Base-by-base conservation (phyloP, 208 protist genomes). In the Crithidia bombi region DNA sequence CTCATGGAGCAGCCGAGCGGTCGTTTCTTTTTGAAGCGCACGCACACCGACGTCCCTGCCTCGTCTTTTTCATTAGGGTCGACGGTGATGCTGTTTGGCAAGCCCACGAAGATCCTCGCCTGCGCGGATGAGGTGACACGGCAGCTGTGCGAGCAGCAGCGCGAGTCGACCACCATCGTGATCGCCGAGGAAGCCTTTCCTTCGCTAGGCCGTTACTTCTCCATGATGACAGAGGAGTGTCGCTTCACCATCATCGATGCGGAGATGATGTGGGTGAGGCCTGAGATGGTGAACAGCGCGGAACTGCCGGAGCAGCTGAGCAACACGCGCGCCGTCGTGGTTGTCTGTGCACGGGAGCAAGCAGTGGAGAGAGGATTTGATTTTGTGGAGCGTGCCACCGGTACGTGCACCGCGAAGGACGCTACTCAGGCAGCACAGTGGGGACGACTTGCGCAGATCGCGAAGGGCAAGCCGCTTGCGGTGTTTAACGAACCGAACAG, bases 51-150 rank as follows among this genome's bases (percentile, higher is more conserved):
- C 64, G 66, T 86, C 10, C 82, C 66, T 15, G 74, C 74, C 56
- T 81, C 76, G 25, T 62, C 76, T 35, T 90, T 96, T 58, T 84
- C 79, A 32, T 44, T 93, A 32, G 89, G 89, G 35, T 51, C 83
- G 11, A 78, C 73, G 14, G 38, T 96, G 21, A 86, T 83, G 56
- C 75, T 94, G 23, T 75, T 90, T 33, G 91, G 91, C 32, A 82
- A 82, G 35, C 69, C 83, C 32, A 85, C 87, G 0, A 82, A 49
- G 41, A 67, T 96, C 30, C 91, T 81, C 23, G 79, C 63, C 12
- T 94, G 89, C 78, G 88, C 88, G 32, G 89, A 96, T 65, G 82
- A 88, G 54, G 89, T 93, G 39, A 96, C 91, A 11, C 74, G 80
- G 12, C 84, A 91, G 55, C 81, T 96, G 25, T 91, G 88, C 73